phyloP scores from a whole-genome alignment of 257 asterid species.

The Solanum gandarillasii region DNA sequence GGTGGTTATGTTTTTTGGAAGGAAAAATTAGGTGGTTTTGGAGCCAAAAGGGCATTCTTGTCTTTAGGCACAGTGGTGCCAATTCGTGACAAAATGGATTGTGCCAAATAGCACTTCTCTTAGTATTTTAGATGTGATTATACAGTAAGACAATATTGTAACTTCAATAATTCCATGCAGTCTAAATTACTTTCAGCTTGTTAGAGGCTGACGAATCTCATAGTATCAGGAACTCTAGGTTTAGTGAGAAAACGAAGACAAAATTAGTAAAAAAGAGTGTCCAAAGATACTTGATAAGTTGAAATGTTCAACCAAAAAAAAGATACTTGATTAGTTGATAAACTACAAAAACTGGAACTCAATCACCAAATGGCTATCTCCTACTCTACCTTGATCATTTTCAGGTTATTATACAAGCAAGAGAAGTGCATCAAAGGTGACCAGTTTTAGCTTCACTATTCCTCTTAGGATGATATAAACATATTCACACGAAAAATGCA shows the following conservation, averaged over 20 bases:
- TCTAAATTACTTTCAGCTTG: background rate
- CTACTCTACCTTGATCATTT: background rate
- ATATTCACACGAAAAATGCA: background rate
- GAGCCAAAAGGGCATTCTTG: background rate
- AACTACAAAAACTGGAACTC: background rate
- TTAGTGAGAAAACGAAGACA: background rate
- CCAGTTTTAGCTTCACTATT: background rate
- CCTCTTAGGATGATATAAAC: background rate
- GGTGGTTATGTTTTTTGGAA: background rate
- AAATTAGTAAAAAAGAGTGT: background rate
- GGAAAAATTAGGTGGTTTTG: background rate
- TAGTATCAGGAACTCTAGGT: background rate
- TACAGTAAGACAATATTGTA: background rate
- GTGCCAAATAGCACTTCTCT: background rate
- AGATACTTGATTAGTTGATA: background rate
- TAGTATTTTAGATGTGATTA: background rate
- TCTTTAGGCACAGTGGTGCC: background rate
- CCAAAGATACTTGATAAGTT: background rate
- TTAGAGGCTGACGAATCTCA: background rate
- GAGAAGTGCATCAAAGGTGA: background rate
- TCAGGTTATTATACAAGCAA: background rate
- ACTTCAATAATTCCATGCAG: background rate
- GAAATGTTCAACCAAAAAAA: background rate
- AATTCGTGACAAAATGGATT: background rate
- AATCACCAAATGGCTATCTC: background rate